Evolutionary conservation across 495 filamentous ascomycete genomes (phyloP).

Genomic region (Massariosphaeria phaeospora): DNA sequence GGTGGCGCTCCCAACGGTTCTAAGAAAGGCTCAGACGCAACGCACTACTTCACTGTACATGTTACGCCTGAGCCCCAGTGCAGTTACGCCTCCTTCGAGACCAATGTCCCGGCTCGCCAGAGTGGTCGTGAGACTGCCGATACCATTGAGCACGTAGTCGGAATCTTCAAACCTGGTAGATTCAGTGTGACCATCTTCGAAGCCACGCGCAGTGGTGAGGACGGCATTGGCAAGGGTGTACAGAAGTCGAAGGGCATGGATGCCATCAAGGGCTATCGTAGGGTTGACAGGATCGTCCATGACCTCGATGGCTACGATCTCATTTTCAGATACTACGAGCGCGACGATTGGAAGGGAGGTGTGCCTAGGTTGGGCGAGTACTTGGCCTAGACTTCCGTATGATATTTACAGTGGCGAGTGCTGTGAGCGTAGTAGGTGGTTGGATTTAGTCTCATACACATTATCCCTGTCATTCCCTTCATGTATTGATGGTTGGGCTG

Average conservation of each 20-base stretch:
- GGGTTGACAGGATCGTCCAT: constrained; percentile 92
- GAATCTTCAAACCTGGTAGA: constrained; percentile 90
- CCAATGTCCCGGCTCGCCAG: constrained; percentile 90
- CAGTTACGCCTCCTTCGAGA: constrained; percentile 99
- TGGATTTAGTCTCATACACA: too few species aligned
- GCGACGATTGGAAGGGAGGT: constrained; percentile 82
- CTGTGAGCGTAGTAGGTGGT: too few species aligned
- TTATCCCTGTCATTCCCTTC: too few species aligned
- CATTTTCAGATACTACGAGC: constrained; percentile 94
- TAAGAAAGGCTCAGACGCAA: constrained; percentile 44
- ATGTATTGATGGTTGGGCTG: too few species aligned
- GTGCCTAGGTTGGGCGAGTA: constrained; percentile 69
- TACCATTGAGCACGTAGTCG: constrained; percentile 86
- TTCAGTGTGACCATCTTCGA: constrained; percentile 98
- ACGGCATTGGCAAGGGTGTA: constrained; percentile 39
- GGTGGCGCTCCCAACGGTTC: constrained; percentile 44
- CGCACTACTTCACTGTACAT: constrained; percentile 98
- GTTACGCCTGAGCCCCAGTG: constrained; percentile 97
- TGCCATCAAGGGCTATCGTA: constrained; percentile 75
- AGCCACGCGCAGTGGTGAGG: constrained; percentile 58
- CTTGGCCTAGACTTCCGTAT: too few species aligned
- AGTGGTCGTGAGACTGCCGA: constrained; percentile 83
- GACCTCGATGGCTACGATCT: constrained; percentile 97
- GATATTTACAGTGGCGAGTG: too few species aligned
- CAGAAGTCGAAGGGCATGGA: constrained; percentile 69